Percentiles rank a stretch among this genome's conserved stretches.
These are phyloP conservation scores for Fusarium udum DNA, from an alignment of 2,329 filamentous ascomycete species.

Conservation along the genomic window DNA sequence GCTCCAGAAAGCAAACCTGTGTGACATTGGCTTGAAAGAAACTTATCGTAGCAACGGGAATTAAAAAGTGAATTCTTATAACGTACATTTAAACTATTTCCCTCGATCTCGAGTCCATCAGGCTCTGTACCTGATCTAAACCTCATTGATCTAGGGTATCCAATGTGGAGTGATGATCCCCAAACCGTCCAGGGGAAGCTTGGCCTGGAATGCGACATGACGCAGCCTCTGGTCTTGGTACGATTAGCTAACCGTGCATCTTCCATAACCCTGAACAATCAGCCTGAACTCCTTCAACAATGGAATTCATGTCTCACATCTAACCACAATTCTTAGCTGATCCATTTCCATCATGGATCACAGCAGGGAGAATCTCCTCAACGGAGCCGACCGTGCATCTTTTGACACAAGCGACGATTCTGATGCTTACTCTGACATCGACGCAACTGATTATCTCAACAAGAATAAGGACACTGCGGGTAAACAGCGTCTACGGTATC, in stretches of 20 bases:
- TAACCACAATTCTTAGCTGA: background rate
- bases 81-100: accelerated
- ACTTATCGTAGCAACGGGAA: too few relatives aligned
- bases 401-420: slow-evolving; percentile 39
- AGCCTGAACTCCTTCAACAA: background rate
- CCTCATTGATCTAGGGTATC: slow-evolving; percentile 18
- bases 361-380: slow-evolving; percentile 46
- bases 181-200: slow-evolving; percentile 9
- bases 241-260: slow-evolving; percentile 29
- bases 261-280: background rate
- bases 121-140: background rate
- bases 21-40: accelerated
- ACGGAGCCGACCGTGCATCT: slow-evolving; percentile 31
- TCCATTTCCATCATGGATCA: slow-evolving; percentile 40
- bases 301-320: slow-evolving; percentile 10
- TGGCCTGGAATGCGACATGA: slow-evolving; percentile 31
- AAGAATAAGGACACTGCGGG: slow-evolving; percentile 11
- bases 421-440: slow-evolving; percentile 44
- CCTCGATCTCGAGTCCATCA: accelerated
- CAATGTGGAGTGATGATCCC: background rate
- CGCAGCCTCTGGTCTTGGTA: slow-evolving; percentile 11
- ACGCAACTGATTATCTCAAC: slow-evolving; percentile 45
- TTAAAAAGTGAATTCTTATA: background rate
- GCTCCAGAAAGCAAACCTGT: background rate
- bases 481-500: slow-evolving; percentile 1